Percentiles rank a stretch among this genome's conserved stretches.
phyloP scores from a whole-genome alignment of 345 rosid genomes.

The Hypericum perforatum region DNA sequence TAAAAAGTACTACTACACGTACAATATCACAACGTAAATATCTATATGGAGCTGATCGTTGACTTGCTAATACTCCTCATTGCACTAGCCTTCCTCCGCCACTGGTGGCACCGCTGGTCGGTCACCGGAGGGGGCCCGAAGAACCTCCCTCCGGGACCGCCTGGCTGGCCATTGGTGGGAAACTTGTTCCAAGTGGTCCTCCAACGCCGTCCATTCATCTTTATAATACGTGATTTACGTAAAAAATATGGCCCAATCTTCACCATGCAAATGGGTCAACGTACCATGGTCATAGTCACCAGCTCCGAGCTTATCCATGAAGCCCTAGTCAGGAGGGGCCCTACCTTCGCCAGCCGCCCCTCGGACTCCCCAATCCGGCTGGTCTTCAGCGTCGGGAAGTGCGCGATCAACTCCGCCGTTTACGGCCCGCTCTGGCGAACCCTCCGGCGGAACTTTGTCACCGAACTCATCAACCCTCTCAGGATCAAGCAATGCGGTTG shows the following conservation, averaged over 20 bases:
- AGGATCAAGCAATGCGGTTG: slow-evolving; percentile 78
- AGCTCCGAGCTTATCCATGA: slow-evolving; percentile 79
- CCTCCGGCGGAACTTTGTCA: slow-evolving; percentile 67
- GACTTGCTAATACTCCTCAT: slow-evolving; percentile 40
- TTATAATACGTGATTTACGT: slow-evolving; percentile 53
- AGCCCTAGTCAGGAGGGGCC: slow-evolving; percentile 64
- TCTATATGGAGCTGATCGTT: slow-evolving; percentile 29
- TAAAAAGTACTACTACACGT: too few relatives aligned
- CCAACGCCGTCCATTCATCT: slow-evolving; percentile 71
- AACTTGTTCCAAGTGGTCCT: slow-evolving; percentile 65
- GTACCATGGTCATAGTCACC: slow-evolving; percentile 69
- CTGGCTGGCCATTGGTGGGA: slow-evolving; percentile 83
- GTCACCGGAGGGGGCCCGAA: slow-evolving; percentile 5
- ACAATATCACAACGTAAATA: too few relatives aligned
- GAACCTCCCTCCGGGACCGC: slow-evolving; percentile 74
- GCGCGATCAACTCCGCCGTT: slow-evolving; percentile 81
- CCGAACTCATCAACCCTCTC: slow-evolving; percentile 58
- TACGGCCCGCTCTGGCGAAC: slow-evolving; percentile 81
- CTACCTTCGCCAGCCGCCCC: slow-evolving; percentile 65
- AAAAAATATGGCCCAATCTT: slow-evolving; percentile 74
- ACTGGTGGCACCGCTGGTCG: slow-evolving; percentile 16
- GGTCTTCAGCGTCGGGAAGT: slow-evolving; percentile 78
- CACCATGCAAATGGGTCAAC: slow-evolving; percentile 94
- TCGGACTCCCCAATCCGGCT: slow-evolving; percentile 78
- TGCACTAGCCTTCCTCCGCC: slow-evolving; percentile 18